Evolutionary conservation across 108 stramenopile genomes (phyloP).

Genomic region (Ochromonas danica): DNA sequence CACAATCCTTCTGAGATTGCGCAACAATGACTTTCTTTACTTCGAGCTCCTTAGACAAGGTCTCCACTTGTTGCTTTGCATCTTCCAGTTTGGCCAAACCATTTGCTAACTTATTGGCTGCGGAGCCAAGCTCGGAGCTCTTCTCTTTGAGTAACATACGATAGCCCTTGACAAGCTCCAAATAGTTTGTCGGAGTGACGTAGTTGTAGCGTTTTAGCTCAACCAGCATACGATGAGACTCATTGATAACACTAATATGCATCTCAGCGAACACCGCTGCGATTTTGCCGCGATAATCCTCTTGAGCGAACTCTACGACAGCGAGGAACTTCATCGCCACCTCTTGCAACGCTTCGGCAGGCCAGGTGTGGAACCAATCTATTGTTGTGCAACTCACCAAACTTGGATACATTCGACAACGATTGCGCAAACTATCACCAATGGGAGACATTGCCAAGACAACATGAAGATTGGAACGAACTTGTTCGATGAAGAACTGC

Average conservation of each 20-base stretch:
- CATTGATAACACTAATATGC: slow-evolving; percentile 51
- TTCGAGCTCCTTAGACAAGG: slow-evolving; percentile 60
- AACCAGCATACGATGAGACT: slow-evolving; percentile 51
- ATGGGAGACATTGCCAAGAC: slow-evolving; percentile 66
- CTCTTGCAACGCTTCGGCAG: slow-evolving; percentile 60
- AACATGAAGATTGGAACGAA: slow-evolving; percentile 61
- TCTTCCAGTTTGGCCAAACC: slow-evolving; percentile 66
- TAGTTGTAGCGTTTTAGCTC: slow-evolving; percentile 69
- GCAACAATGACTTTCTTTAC: slow-evolving; percentile 57
- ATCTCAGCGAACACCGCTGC: slow-evolving; percentile 55
- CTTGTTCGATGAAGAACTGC: slow-evolving; percentile 60
- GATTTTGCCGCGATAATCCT: slow-evolving; percentile 37
- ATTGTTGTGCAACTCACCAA: slow-evolving; percentile 65
- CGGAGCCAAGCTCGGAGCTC: slow-evolving; percentile 51
- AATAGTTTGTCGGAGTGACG: slow-evolving; percentile 67
- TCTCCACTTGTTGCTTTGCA: slow-evolving; percentile 57
- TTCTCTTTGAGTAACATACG: slow-evolving; percentile 54
- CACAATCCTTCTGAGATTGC: slow-evolving; percentile 58
- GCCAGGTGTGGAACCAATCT: slow-evolving; percentile 68
- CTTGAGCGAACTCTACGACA: slow-evolving; percentile 7
- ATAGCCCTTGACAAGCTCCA: slow-evolving; percentile 68
- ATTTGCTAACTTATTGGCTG: slow-evolving; percentile 56
- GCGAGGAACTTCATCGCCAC: slow-evolving; percentile 60
- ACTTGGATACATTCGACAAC: slow-evolving; percentile 61
- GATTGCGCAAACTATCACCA: slow-evolving; percentile 58